phyloP scores from a whole-genome alignment of 2,329 filamentous ascomycete species.

The Claviceps monticola region DNA sequence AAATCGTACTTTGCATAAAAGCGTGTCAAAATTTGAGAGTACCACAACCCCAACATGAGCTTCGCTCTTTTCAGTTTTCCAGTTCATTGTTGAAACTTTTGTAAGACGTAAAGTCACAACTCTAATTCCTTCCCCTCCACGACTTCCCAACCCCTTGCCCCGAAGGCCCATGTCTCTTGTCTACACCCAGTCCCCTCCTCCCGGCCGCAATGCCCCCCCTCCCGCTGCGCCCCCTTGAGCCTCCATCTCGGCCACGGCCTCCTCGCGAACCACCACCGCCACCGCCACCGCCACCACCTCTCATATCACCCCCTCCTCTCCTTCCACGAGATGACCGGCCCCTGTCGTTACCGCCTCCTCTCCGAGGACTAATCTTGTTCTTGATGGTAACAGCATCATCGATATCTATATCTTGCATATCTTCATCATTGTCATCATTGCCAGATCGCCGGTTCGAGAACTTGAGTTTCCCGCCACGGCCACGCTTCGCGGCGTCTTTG shows the following conservation, averaged over 20 bases:
- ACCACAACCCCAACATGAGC: too few species aligned
- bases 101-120: too few species aligned
- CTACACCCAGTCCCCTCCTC: conserved; percentile 35
- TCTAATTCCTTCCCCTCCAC: conserved; percentile 11
- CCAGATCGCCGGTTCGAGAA: conserved; percentile 49
- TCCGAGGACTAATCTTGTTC: conserved; percentile 29
- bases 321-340: conserved; percentile 19
- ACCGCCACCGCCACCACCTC: conserved; percentile 12
- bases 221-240: conserved; percentile 28
- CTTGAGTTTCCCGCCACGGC: conserved; percentile 54
- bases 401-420: conserved; percentile 39
- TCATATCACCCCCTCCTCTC: conserved; percentile 13
- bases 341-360: conserved; percentile 9
- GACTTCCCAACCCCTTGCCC: conserved; percentile 29
- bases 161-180: conserved; percentile 30
- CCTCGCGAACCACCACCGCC: conserved; percentile 12
- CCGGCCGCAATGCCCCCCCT: conserved; percentile 32
- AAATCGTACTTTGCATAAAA: too few species aligned
- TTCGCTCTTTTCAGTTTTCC: too few species aligned
- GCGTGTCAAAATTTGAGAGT: too few species aligned
- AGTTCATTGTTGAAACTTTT: too few species aligned
- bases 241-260: conserved; percentile 12
- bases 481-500: conserved; percentile 49
- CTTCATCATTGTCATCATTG: conserved; percentile 32
- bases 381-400: conserved; percentile 39